These are phyloP conservation scores for Calocybe gangraenosa DNA, from an alignment of 768 basidiomycete species.

Conservation along the genomic window DNA sequence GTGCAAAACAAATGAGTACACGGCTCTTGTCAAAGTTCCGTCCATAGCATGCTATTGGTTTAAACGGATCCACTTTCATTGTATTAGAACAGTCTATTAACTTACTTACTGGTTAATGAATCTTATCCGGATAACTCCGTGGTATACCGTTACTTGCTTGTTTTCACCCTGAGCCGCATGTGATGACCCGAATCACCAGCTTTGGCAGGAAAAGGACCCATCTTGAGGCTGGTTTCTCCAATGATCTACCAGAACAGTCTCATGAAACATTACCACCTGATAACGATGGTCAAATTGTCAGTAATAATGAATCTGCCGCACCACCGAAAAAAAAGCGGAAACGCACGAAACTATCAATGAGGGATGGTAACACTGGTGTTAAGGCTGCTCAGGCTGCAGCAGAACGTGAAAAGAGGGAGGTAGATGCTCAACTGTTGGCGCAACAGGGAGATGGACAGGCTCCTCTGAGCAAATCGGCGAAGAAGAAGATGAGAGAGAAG, in stretches of 20 bases:
- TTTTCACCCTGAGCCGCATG: too few relatives aligned
- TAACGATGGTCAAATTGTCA: background rate
- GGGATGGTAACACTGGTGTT: conserved; percentile 28
- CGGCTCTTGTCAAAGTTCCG: too few relatives aligned
- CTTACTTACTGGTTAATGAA: too few relatives aligned
- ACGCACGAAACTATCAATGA: conserved; percentile 43
- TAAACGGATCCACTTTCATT: too few relatives aligned
- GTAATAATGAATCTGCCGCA: conserved; percentile 10
- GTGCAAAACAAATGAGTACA: too few relatives aligned
- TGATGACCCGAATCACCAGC: conserved; percentile 73
- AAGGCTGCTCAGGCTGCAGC: conserved; percentile 21
- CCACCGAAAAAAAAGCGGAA: conserved; percentile 60
- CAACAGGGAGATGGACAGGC: conserved; percentile 14
- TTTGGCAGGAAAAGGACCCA: conserved; percentile 73
- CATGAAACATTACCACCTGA: conserved; percentile 9
- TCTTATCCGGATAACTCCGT: too few relatives aligned
- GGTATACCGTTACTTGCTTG: too few relatives aligned
- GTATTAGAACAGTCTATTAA: too few relatives aligned
- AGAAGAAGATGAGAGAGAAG: conserved; percentile 29
- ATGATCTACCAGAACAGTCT: conserved; percentile 14
- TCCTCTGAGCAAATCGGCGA: conserved; percentile 20
- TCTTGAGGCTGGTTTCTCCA: conserved; percentile 55
- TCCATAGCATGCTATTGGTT: too few relatives aligned
- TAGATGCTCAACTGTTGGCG: conserved; percentile 10
- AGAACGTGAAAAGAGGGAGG: conserved; percentile 11